Evolutionary conservation across 352 stramenopile species (phyloP).

Genomic region (Blastocystis sp.): DNA sequence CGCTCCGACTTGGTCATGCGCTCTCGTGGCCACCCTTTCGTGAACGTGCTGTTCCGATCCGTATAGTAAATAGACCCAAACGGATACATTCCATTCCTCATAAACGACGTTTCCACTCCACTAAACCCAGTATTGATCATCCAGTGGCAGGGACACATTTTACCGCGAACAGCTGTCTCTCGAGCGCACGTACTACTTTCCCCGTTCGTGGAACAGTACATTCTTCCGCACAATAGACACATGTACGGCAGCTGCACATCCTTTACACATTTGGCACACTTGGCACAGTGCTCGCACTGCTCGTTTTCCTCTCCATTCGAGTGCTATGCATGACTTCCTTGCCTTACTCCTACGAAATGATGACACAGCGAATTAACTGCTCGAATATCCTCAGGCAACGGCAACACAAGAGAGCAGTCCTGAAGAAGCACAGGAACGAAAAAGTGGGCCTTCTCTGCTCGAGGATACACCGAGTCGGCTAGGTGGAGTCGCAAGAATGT

Average conservation of each 20-base stretch:
- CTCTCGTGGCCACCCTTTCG: neutral
- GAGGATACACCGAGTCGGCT: neutral
- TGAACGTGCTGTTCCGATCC: neutral
- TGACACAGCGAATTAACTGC: constrained; percentile 37
- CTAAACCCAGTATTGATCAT: constrained; percentile 22
- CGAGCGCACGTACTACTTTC: neutral
- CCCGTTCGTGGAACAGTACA: neutral
- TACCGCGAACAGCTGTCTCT: neutral
- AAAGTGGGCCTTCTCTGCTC: neutral
- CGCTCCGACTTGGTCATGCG: neutral
- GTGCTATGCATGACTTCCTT: neutral
- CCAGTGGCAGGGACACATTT: neutral
- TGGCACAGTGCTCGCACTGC: neutral
- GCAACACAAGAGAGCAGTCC: neutral
- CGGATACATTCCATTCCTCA: neutral
- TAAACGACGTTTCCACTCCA: neutral
- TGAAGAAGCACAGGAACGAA: neutral
- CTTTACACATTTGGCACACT: neutral
- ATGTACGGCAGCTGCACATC: neutral
- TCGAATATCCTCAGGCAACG: constrained; percentile 1
- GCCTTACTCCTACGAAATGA: neutral
- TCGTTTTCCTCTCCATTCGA: neutral
- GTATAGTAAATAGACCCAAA: constrained; percentile 46
- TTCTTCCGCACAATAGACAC: constrained; percentile 34
- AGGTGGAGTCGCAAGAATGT: neutral